These are phyloP conservation scores for Penicillium manginii DNA, from an alignment of 495 filamentous ascomycete species.

Conservation along the genomic window DNA sequence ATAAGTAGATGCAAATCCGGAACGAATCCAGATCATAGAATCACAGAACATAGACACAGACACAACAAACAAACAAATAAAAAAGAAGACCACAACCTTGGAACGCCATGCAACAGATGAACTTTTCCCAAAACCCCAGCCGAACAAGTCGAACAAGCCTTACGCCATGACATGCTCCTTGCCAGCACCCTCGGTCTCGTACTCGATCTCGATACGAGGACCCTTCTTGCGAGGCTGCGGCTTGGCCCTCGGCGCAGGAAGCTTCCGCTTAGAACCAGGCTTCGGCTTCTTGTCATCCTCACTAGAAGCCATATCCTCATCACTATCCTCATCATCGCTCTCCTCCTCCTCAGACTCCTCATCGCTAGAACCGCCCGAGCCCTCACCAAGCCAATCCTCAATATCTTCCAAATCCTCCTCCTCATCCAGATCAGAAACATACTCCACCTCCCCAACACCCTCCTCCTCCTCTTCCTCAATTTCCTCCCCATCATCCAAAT, in stretches of 20 bases:
- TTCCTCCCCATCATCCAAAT: constrained; percentile 86
- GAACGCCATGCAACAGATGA: constrained; percentile 47
- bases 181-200: constrained; percentile 62
- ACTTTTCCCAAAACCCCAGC: constrained; percentile 31
- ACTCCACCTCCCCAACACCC: constrained; percentile 80
- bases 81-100: constrained; percentile 23
- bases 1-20: constrained; percentile 40
- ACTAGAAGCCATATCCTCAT: constrained; percentile 44
- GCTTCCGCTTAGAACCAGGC: constrained; percentile 71
- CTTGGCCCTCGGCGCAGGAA: constrained; percentile 54
- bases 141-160: constrained; percentile 7
- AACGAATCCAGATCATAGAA: constrained; percentile 44
- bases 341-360: constrained; percentile 53
- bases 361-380: constrained; percentile 58
- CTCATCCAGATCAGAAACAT: constrained; percentile 75
- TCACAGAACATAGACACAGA: constrained; percentile 19
- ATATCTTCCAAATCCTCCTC: constrained; percentile 70
- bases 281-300: constrained; percentile 54
- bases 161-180: constrained; percentile 53
- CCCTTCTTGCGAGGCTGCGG: constrained; percentile 67
- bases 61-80: neutral
- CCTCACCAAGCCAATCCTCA: constrained; percentile 72
- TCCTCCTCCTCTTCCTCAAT: constrained; percentile 70
- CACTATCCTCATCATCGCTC: constrained; percentile 51
- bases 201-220: constrained; percentile 70